Evolutionary conservation across 106 monocot species (phyloP).

Genomic region (Triglochin maritima): DNA sequence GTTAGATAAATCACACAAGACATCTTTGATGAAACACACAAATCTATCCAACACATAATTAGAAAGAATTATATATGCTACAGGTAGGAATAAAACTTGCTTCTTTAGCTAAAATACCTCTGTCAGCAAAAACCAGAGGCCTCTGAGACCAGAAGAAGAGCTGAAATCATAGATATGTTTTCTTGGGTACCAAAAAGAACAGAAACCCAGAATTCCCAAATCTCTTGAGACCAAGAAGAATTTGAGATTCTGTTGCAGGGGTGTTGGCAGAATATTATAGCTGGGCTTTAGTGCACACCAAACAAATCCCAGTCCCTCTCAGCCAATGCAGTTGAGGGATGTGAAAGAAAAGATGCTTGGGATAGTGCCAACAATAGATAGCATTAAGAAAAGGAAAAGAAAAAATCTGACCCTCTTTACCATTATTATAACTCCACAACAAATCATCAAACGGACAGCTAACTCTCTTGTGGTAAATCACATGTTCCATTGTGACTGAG

Average conservation of each 20-base stretch:
- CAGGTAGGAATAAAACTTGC: background rate
- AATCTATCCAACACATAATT: too few relatives aligned
- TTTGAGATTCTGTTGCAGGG: constrained; percentile 1
- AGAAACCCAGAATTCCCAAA: background rate
- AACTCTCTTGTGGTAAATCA: background rate
- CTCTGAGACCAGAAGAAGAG: background rate
- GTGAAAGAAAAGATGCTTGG: constrained; percentile 1
- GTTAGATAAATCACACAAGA: too few relatives aligned
- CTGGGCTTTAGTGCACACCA: background rate
- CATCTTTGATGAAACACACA: background rate
- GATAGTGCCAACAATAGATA: background rate
- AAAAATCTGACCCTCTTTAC: constrained; percentile 1
- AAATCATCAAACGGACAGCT: constrained; percentile 3
- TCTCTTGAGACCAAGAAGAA: constrained; percentile 1
- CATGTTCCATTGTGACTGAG: background rate
- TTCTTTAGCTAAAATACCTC: background rate
- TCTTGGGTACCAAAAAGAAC: background rate
- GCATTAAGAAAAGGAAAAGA: background rate
- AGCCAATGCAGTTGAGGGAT: background rate
- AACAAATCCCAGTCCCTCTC: background rate
- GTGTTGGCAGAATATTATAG: background rate
- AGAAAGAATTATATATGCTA: background rate
- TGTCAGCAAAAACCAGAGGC: background rate
- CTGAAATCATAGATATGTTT: background rate
- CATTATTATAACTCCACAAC: background rate